These are phyloP conservation scores for Dactylella cylindrospora DNA, from an alignment of 2,329 filamentous ascomycete genomes.

Conservation along the genomic window DNA sequence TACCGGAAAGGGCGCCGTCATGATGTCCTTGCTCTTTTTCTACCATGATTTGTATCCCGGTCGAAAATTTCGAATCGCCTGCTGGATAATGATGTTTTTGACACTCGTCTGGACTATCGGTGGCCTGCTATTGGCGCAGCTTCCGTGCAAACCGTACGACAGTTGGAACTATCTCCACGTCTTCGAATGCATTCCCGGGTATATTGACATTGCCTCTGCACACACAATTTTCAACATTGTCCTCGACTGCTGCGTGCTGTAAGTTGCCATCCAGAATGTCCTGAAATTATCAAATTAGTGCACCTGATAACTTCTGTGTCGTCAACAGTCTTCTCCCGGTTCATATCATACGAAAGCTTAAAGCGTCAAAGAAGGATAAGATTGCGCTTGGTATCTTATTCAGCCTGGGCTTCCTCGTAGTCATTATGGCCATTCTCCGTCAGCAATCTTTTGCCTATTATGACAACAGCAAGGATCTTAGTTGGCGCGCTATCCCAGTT, in stretches of 20 bases:
- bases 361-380: neutral
- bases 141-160: slow-evolving; percentile 4
- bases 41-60: slow-evolving; percentile 5
- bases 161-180: slow-evolving; percentile 2
- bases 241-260: neutral
- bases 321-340: neutral
- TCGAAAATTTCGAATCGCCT: neutral
- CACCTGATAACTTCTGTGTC: too few relatives aligned
- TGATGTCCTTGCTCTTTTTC: slow-evolving; percentile 3
- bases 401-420: neutral
- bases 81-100: neutral
- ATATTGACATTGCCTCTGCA: neutral
- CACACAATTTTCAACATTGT: slow-evolving; percentile 2
- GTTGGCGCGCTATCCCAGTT: slow-evolving; percentile 3
- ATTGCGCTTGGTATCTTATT: slow-evolving; percentile 1
- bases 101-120: neutral
- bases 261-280: neutral
- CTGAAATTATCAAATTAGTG: neutral
- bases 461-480: slow-evolving; percentile 1
- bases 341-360: neutral
- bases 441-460: slow-evolving; percentile 1
- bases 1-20: slow-evolving; percentile 1
- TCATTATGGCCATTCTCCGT: neutral
- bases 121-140: neutral
- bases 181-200: neutral